These are phyloP conservation scores for Mallotus nudiflorus DNA, from an alignment of 345 rosid species.

Conservation along the genomic window DNA sequence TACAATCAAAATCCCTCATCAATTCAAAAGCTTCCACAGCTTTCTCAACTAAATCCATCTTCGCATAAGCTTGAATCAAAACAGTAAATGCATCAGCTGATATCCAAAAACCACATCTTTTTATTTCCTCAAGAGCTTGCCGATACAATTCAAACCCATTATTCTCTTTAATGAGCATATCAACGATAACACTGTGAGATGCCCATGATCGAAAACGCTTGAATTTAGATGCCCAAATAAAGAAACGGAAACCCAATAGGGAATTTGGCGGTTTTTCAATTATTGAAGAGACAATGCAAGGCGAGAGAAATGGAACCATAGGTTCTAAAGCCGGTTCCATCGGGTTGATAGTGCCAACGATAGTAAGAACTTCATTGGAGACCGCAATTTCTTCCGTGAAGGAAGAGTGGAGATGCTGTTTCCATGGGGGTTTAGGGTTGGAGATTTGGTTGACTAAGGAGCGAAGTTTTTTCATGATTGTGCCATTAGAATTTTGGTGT, in stretches of 20 bases:
- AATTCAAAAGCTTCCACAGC: slow-evolving; percentile 69
- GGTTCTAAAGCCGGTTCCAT: slow-evolving; percentile 69
- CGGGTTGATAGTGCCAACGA: slow-evolving; percentile 45
- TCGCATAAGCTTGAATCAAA: slow-evolving; percentile 57
- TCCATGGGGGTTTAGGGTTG: slow-evolving; percentile 16
- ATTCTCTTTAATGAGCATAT: slow-evolving; percentile 46
- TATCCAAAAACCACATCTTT: slow-evolving; percentile 33
- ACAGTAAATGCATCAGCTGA: slow-evolving; percentile 52
- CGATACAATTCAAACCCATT: slow-evolving; percentile 57
- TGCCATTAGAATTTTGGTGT: neutral
- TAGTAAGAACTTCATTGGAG: slow-evolving; percentile 49
- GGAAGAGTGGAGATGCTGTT: slow-evolving; percentile 17
- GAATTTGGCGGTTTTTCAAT: slow-evolving; percentile 44
- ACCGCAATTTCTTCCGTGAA: slow-evolving; percentile 23
- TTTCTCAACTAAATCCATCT: slow-evolving; percentile 55
- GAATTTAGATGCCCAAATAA: slow-evolving; percentile 68
- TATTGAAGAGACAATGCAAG: slow-evolving; percentile 41
- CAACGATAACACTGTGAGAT: slow-evolving; percentile 34
- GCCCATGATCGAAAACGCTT: slow-evolving; percentile 44
- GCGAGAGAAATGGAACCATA: slow-evolving; percentile 53
- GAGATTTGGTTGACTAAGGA: slow-evolving; percentile 10
- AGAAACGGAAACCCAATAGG: slow-evolving; percentile 66
- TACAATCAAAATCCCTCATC: slow-evolving; percentile 68
- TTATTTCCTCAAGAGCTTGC: slow-evolving; percentile 60
- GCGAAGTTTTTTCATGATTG: too few relatives aligned